A percentile compares a stretch with the other conserved stretches of the same genome.
Evolutionary conservation across 495 filamentous ascomycete genomes (phyloP).

Genomic region (Aspergillus sclerotioniger): DNA sequence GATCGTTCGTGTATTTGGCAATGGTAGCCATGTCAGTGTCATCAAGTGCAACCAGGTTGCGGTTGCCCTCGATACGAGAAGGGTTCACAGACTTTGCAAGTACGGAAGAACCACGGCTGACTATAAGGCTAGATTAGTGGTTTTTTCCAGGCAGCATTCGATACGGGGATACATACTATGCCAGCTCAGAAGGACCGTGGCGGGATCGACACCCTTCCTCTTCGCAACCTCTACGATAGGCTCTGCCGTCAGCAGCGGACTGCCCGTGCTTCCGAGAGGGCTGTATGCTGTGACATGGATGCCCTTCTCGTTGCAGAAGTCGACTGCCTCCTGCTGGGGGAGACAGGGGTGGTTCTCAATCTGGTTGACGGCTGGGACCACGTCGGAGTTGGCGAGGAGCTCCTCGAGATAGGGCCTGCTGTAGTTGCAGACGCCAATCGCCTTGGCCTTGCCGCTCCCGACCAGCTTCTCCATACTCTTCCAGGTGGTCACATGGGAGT

Average conservation of each 20-base stretch:
- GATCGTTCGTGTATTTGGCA: slow-evolving; percentile 54
- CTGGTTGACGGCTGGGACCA: slow-evolving; percentile 84
- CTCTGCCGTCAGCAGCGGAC: slow-evolving; percentile 66
- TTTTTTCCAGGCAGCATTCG: not conserved
- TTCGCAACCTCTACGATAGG: slow-evolving; percentile 67
- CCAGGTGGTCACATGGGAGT: slow-evolving; percentile 73
- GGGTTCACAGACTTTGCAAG: slow-evolving; percentile 78
- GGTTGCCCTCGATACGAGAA: slow-evolving; percentile 71
- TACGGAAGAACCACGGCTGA: slow-evolving; percentile 68
- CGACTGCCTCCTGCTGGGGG: slow-evolving; percentile 84
- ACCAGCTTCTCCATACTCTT: slow-evolving; percentile 75
- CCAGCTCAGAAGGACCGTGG: slow-evolving; percentile 69
- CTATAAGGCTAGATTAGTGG: slow-evolving; percentile 32
- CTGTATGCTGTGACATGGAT: slow-evolving; percentile 77
- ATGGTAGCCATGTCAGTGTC: slow-evolving; percentile 63
- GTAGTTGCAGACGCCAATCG: slow-evolving; percentile 85
- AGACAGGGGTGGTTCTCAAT: slow-evolving; percentile 80
- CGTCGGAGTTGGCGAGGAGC: slow-evolving; percentile 61
- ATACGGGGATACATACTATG: slow-evolving; percentile 53
- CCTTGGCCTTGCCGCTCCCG: slow-evolving; percentile 63
- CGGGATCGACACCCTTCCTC: slow-evolving; percentile 62
- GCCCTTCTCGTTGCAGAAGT: slow-evolving; percentile 68
- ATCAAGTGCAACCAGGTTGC: slow-evolving; percentile 65
- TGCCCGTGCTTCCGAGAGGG: slow-evolving; percentile 74
- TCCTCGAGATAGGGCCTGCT: slow-evolving; percentile 69